Base-by-base conservation (phyloP, 441 rosid species). In the Euphorbia corollata region DNA sequence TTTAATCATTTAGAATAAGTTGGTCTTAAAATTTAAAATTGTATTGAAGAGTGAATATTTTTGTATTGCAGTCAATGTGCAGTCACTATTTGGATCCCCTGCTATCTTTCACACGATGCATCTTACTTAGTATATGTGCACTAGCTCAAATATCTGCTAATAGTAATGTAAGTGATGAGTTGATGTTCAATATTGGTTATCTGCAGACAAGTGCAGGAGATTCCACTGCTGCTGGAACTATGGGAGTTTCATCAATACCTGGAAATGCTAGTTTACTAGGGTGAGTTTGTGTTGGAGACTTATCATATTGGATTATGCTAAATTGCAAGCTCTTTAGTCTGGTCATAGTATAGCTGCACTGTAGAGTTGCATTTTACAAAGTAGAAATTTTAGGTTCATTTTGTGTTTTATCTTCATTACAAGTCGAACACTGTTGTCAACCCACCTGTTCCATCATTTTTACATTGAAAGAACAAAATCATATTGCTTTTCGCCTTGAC, bases 41-140 rank as follows among this genome's bases (percentile, higher is more conserved):
- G 64, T 71, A 19, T 50, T 70, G 5, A 78, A 65, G 69, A 10
- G n/a, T n/a, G 4, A 50, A 50, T 75, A 22, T 66, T 76, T 63
- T 82, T 67, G 63, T 71, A 20, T 71, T 85, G 83, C 84, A 93
- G 99, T 93, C 75, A 94, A 94, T 61, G 97, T 94, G 75, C 97
- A 94, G 79, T 83, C 97, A 45, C 77, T 94, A 56, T 94, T 97
- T 71, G 99, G 99, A 76, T 94, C 99, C 64, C 97, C 97, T 8
- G 87, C 99, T 67, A 94, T 84, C 96, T 94, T 83, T 94, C 99
- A 72, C 99, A 94, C 75, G 97, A 97, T 94, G 70, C 80, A 43
- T 69, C 41, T 5, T 41, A 59, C 51, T 65, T 59, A 64, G 24
- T 55, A 30, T 61, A 57, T 4, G 12, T 50, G 18, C 61, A 19